Percentiles rank a stretch among this genome's conserved stretches.
Conservation (phyloP, 2,329 filamentous ascomycete species). For the Epichloe festucae region DNA sequence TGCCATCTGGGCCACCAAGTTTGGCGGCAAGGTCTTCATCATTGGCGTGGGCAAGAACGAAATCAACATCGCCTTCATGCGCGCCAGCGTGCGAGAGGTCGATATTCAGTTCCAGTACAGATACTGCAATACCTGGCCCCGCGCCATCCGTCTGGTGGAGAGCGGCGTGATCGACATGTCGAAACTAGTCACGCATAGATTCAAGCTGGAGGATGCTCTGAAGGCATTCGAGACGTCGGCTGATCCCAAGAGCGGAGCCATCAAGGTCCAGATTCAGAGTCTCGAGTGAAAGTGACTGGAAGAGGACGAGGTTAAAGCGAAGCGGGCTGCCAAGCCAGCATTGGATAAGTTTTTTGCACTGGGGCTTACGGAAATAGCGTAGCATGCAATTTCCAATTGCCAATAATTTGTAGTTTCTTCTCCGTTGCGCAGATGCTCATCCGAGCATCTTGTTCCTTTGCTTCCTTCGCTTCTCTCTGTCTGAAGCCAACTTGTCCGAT, state of each 20-base stretch:
- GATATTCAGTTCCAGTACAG: constrained; percentile 95
- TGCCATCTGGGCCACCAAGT: constrained; percentile 83
- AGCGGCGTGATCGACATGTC: constrained; percentile 71
- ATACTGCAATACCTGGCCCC: constrained; percentile 92
- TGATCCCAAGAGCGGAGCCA: constrained; percentile 83
- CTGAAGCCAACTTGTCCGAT: too few relatives aligned
- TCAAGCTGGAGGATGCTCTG: constrained; percentile 70
- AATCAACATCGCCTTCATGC: constrained; percentile 93
- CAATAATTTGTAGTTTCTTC: too few relatives aligned
- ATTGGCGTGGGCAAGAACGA: constrained; percentile 93
- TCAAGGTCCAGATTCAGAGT: constrained; percentile 92
- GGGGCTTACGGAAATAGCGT: too few relatives aligned
- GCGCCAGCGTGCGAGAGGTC: constrained; percentile 78
- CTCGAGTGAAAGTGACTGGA: constrained; percentile 27
- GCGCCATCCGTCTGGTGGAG: constrained; percentile 77
- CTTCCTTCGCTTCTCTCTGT: neutral
- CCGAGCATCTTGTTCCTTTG: neutral
- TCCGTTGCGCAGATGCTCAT: too few relatives aligned
- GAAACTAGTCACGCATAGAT: constrained; percentile 80
- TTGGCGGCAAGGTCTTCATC: constrained; percentile 93
- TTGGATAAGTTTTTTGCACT: too few relatives aligned
- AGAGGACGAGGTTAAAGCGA: neutral
- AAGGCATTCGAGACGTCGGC: constrained; percentile 83
- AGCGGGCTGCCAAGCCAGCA: too few relatives aligned
- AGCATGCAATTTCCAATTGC: too few relatives aligned